Percentiles rank a stretch among this genome's conserved stretches.
Conservation (phyloP, 1,139 yeast species). For the Hanseniaspora sp. region DNA sequence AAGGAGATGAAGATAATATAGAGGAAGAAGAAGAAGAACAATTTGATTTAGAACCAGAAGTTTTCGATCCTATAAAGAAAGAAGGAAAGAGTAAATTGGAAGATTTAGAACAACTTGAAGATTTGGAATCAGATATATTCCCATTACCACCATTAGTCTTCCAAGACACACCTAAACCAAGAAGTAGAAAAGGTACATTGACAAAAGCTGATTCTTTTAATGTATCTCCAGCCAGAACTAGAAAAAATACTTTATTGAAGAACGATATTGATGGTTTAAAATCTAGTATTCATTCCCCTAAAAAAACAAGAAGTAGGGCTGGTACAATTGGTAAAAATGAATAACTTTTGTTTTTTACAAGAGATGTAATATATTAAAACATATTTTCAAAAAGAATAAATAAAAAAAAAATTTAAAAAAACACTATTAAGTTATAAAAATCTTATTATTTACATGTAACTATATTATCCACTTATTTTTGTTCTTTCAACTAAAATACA, state of each 20-base stretch:
- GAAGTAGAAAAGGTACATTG: slow-evolving; percentile 15
- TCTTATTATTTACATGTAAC: no score
- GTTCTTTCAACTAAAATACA: no score
- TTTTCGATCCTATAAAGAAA: neutral
- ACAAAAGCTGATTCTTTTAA: neutral
- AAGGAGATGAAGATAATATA: neutral
- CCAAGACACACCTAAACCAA: slow-evolving; percentile 5
- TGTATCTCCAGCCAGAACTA: slow-evolving; percentile 5
- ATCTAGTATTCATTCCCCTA: neutral
- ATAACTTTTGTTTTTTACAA: no score
- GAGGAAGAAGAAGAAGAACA: neutral
- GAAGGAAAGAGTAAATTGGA: slow-evolving; percentile 3
- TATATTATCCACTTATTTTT: no score
- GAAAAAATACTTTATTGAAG: slow-evolving; percentile 7
- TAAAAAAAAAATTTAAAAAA: neutral
- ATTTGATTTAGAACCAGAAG: neutral
- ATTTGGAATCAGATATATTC: slow-evolving; percentile 4
- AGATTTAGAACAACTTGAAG: neutral
- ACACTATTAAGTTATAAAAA: no score
- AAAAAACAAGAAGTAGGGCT: neutral
- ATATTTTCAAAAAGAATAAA: neutral
- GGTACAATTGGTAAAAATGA: neutral
- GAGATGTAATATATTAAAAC: no score
- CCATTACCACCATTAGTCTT: slow-evolving; percentile 10
- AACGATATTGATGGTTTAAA: neutral